Evolutionary conservation across 2,329 filamentous ascomycete species (phyloP).

Genomic region (Seiridium cupressi): DNA sequence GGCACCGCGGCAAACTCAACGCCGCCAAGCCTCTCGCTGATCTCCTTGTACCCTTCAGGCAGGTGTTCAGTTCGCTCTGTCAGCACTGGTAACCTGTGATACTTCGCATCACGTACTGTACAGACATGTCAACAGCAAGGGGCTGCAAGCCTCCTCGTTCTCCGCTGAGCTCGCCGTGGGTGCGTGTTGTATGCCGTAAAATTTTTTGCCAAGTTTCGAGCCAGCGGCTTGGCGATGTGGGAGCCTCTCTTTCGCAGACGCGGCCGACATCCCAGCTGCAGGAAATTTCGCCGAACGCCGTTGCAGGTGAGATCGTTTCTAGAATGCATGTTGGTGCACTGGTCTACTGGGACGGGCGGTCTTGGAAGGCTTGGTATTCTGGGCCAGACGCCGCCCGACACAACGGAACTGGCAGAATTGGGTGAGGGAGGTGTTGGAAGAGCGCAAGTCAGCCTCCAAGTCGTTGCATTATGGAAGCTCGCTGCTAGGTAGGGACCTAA

Average conservation of each 20-base stretch:
- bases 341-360: not conserved
- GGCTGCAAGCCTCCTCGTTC: too few species aligned
- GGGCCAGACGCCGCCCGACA: not conserved
- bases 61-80: not conserved
- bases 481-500: not conserved
- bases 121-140: not conserved
- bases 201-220: not conserved
- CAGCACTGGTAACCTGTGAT: not conserved
- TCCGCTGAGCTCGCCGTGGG: not conserved
- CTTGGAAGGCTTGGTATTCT: not conserved
- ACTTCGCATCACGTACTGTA: too few species aligned
- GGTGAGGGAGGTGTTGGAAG: not conserved
- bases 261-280: not conserved
- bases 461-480: not conserved
- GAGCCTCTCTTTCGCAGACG: not conserved
- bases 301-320: not conserved
- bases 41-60: not conserved
- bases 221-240: slow-evolving; percentile 5
- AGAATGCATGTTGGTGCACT: not conserved
- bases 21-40: not conserved
- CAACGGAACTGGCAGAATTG: too few species aligned
- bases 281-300: slow-evolving; percentile 4
- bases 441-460: not conserved
- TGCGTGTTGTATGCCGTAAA: not conserved
- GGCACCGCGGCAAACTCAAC: not conserved